Evolutionary conservation across 768 basidiomycete genomes (phyloP).

Genomic region (Lactarius hengduanensis): DNA sequence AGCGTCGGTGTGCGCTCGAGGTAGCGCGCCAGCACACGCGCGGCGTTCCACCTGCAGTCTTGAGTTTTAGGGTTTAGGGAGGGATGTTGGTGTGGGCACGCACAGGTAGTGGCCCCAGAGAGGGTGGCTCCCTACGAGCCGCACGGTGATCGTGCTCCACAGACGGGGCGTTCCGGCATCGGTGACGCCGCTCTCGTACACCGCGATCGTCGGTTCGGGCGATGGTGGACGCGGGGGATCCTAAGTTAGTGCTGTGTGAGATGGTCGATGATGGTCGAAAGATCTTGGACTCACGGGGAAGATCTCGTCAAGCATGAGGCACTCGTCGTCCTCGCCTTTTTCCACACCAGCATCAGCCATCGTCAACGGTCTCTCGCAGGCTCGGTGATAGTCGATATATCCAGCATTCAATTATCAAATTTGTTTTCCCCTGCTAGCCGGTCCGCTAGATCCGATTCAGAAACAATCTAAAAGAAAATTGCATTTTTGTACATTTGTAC

Average conservation of each 20-base stretch:
- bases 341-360: conserved; percentile 1
- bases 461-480: neutral
- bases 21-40: conserved; percentile 67
- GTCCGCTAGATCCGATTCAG: neutral
- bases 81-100: conserved; percentile 14
- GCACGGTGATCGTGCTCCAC: conserved; percentile 50
- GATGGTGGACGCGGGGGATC: conserved; percentile 67
- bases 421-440: neutral
- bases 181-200: conserved; percentile 43
- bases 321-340: conserved; percentile 33
- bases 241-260: conserved; percentile 35
- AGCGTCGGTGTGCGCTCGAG: conserved; percentile 54
- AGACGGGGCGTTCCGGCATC: neutral
- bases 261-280: neutral
- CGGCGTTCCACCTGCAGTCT: conserved; percentile 67
- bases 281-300: conserved; percentile 44
- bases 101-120: conserved; percentile 83
- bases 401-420: no score
- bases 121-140: conserved; percentile 76
- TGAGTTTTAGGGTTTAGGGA: no score
- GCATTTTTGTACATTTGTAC: neutral
- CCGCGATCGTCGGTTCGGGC: conserved; percentile 56
- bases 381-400: no score
- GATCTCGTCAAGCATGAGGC: conserved; percentile 43
- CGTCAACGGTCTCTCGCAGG: neutral